Base-by-base conservation (phyloP, 352 stramenopile genomes). In the Blastocystis sp. region DNA sequence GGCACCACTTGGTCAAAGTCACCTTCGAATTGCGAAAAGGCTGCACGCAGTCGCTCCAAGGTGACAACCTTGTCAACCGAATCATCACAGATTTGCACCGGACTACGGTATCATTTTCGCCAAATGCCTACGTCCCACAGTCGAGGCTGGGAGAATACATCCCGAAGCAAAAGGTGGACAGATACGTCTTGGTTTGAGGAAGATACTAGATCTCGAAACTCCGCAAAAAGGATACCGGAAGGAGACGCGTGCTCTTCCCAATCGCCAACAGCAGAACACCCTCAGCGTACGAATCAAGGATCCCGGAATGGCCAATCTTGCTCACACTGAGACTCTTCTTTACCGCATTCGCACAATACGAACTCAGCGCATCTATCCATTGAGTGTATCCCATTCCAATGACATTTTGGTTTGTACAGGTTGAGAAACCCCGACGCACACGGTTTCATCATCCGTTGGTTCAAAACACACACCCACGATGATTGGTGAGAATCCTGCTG, bases 381-480 rank as follows among this genome's bases (percentile, higher is more conserved):
- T 34, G n/a, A 59, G 38, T 21, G 40, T 46, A 9, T 14, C 2
- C 1, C 34, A 18, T 36, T 42, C 18, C 18, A 18, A 34, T 29
- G 6, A 81, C 69, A 76, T 57, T 64, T 63, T n/a, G 69, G 69
- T 61, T 81, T 81, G 42, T 81, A 81, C 4, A 81, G 44, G 36
- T 81, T 81, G 16, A 81, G 8, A 42, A 81, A 81, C 18, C 69
- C 69, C 18, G 44, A 38, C 21, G 32, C n/a, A 69, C 1, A 69
- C 21, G 38, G 24, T 69, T 42, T 69, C n/a, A n/a, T n/a, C n/a
- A n/a, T n/a, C n/a, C n/a, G 57, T 59, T 59, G 18, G 32, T 59
- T 59, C 3, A 3, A 59, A 59, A 3, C 11, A n/a, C n/a, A n/a
- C n/a, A n/a, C n/a, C n/a, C n/a, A n/a, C n/a, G n/a, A n/a, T n/a